Conservation (phyloP, 2,329 filamentous ascomycete genomes). For the Ophiostoma ulmi region DNA sequence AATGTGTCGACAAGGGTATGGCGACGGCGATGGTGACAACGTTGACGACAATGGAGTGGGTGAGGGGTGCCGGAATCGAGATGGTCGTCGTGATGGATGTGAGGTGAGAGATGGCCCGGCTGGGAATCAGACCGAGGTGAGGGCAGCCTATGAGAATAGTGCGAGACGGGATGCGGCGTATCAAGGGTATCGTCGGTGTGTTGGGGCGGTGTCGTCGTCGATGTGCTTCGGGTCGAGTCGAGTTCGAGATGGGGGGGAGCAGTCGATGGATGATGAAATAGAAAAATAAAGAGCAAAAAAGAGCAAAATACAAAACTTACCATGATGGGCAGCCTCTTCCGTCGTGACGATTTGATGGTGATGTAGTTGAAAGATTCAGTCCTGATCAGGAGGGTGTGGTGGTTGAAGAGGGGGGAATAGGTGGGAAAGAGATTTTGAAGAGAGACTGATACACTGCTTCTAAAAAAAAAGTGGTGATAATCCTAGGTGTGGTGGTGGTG, state of each 20-base stretch:
- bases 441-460: not conserved
- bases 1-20: not conserved
- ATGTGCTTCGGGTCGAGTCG: not conserved
- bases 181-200: not conserved
- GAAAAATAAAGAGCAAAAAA: not conserved
- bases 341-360: not conserved
- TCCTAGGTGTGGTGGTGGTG: not conserved
- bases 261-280: not conserved
- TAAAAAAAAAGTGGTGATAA: conserved; percentile 12
- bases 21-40: not conserved
- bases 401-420: not conserved
- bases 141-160: not conserved
- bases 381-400: not conserved
- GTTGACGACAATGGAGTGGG: not conserved
- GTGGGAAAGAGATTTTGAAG: conserved; percentile 7
- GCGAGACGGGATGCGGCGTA: not conserved
- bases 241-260: not conserved
- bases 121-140: not conserved
- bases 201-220: not conserved
- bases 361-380: not conserved
- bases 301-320: not conserved
- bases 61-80: conserved; percentile 1
- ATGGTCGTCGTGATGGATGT: conserved; percentile 1
- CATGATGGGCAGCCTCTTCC: conserved; percentile 15
- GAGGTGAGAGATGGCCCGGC: not conserved